Evolutionary conservation across 257 asterid species (phyloP), one percentile per base, ranked within the genome.

Genomic region (Penstemon eatonii): DNA sequence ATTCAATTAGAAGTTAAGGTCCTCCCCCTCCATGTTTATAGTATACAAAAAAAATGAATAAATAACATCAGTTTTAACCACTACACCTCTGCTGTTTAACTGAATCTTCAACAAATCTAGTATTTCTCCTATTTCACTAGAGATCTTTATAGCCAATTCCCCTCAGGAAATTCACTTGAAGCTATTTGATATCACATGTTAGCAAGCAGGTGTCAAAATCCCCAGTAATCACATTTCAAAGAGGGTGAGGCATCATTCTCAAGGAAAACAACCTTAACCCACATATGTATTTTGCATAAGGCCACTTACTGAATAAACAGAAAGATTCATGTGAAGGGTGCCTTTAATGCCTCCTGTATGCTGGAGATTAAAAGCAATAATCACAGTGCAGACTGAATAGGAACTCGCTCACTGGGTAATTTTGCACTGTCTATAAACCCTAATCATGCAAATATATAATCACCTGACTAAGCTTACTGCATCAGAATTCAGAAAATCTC

Each of bases 31-130:
- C 33, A 25, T 25, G 33, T 25, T 25, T 25, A 25, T 1, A 25
- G 33, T 25, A 2, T 25, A 2, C 33, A 25, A 2, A 25, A 25
- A 25, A 25, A 25, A 25, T 25, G 33, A 25, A 25, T 25, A 25
- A 25, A 25, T 25, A 37, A 42, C 39, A 8, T 64, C 63, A 59
- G 36, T 58, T 62, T 56, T 38, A 56, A 6, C 39, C 38, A 39
- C 60, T 52, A 12, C 2, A 1, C 33, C 33, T 25, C 33, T 25
- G 33, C 40, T 66, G 57, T 42, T 49, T 66, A 78, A 66, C 54
- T 65, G 7, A 56, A 57, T 18, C 43, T 56, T 67, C 9, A 15
- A 9, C 15, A 15, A 15, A 15, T 47, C 54, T 3, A 49, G 13
- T 33, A 11, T 49, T 38, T 47, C 54, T 63, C 38, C 41, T 50